These are phyloP conservation scores for Phialocephala sp. DNA, from an alignment of 2,329 filamentous ascomycete species.

Conservation along the genomic window DNA sequence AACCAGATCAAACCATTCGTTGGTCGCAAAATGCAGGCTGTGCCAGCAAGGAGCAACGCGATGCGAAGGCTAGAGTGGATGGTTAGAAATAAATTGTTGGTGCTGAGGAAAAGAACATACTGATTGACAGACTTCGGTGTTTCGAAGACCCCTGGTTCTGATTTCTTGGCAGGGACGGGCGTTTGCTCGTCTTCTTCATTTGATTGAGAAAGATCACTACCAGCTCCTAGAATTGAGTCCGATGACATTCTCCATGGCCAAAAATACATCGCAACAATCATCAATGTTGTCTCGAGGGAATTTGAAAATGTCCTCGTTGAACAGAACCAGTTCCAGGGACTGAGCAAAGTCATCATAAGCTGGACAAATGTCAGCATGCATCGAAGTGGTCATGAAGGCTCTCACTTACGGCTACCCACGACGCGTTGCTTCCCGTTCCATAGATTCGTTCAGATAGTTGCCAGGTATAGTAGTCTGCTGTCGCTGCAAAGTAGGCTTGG, in stretches of 20 bases:
- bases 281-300: conserved; percentile 88
- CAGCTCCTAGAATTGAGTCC: conserved; percentile 29
- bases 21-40: conserved; percentile 85
- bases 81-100: conserved; percentile 7
- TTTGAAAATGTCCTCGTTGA: conserved; percentile 94
- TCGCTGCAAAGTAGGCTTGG: conserved; percentile 79
- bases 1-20: conserved; percentile 91
- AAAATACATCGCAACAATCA: conserved; percentile 75
- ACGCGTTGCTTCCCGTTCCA: conserved; percentile 64
- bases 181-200: conserved; percentile 44
- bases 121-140: conserved; percentile 42
- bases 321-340: conserved; percentile 96
- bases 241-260: conserved; percentile 84
- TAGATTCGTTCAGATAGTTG: conserved; percentile 77
- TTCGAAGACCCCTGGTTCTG: conserved; percentile 31
- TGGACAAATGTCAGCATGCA: conserved; percentile 44
- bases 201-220: conserved; percentile 23
- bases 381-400: not conserved
- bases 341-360: conserved; percentile 74
- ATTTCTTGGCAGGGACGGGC: conserved; percentile 28
- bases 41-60: conserved; percentile 76
- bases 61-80: conserved; percentile 55
- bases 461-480: conserved; percentile 88
- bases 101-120: conserved; percentile 27
- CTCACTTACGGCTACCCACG: conserved; percentile 70